Evolutionary conservation across 129 eudicot genomes (phyloP).

Genomic region (Ambrosia trifida): DNA sequence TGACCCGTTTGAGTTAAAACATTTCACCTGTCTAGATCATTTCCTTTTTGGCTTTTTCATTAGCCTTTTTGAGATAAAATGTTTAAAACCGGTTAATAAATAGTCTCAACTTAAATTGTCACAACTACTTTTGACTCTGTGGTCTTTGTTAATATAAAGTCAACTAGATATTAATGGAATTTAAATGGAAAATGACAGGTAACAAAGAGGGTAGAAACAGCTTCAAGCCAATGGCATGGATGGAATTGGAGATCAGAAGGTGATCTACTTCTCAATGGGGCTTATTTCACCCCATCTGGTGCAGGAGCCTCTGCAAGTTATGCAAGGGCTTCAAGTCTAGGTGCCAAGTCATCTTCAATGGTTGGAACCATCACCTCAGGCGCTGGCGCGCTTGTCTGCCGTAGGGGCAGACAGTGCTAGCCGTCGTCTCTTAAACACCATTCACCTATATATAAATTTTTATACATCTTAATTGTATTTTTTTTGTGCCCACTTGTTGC

Average conservation of each 20-base stretch:
- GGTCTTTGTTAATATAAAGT: conserved; percentile 7
- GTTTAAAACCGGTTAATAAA: neutral
- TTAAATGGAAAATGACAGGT: conserved; percentile 48
- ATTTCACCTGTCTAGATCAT: no score
- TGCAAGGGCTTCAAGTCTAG: conserved; percentile 86
- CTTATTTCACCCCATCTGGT: conserved; percentile 78
- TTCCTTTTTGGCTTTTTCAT: no score
- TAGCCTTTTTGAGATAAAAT: neutral
- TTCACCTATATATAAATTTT: conserved; percentile 26
- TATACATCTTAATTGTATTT: conserved; percentile 8
- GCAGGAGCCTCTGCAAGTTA: conserved; percentile 77
- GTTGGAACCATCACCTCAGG: conserved; percentile 70
- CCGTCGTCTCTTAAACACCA: conserved; percentile 16
- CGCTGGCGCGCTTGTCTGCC: conserved; percentile 73
- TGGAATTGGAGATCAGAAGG: conserved; percentile 98
- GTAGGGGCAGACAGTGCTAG: conserved; percentile 77
- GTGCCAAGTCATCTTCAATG: conserved; percentile 86
- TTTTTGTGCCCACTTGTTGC: conserved; percentile 13
- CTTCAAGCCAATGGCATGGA: conserved; percentile 57
- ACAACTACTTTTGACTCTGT: neutral
- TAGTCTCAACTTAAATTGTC: neutral
- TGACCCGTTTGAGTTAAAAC: neutral
- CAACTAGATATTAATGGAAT: conserved; percentile 20
- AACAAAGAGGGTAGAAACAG: conserved; percentile 72
- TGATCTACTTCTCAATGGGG: conserved; percentile 76